Percentiles rank a stretch among this genome's conserved stretches.
Conservation (phyloP, 2,329 filamentous ascomycete genomes). For the Scytalidium sp. region DNA sequence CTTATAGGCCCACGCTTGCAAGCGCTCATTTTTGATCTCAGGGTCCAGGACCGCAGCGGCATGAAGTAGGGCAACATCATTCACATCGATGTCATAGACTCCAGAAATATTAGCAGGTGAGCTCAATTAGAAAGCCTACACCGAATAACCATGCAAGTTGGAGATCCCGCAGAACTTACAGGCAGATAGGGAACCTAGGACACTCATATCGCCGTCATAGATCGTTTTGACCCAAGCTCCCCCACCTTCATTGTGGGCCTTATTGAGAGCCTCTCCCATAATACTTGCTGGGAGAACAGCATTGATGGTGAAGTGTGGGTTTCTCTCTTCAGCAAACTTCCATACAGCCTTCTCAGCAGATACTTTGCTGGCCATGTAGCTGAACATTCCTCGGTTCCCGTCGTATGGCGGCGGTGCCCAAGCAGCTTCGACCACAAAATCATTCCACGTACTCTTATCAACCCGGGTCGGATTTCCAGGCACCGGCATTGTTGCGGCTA, state of each 20-base stretch:
- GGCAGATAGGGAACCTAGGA: background rate
- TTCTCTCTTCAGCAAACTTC: slow-evolving; percentile 33
- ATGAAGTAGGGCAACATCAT: slow-evolving; percentile 23
- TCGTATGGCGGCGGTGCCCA: slow-evolving; percentile 35
- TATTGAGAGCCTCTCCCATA: slow-evolving; percentile 13
- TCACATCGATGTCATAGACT: slow-evolving; percentile 15
- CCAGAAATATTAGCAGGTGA: background rate
- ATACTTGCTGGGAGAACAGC: slow-evolving; percentile 18
- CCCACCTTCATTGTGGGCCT: slow-evolving; percentile 15
- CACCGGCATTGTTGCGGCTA: slow-evolving; percentile 13
- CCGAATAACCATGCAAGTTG: background rate
- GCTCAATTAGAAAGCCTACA: background rate
- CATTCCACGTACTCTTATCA: slow-evolving; percentile 32
- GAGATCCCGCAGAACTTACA: background rate
- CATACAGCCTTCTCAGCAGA: slow-evolving; percentile 35
- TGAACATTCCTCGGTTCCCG: slow-evolving; percentile 4
- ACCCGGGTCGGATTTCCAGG: slow-evolving; percentile 18
- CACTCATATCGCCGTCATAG: slow-evolving; percentile 15
- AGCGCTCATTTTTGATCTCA: slow-evolving; percentile 18
- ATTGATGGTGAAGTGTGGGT: slow-evolving; percentile 25
- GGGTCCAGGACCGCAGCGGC: slow-evolving; percentile 21
- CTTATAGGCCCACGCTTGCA: slow-evolving; percentile 18
- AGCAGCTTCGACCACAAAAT: slow-evolving; percentile 28
- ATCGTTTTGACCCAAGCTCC: slow-evolving; percentile 14
- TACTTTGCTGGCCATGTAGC: slow-evolving; percentile 38